Base-by-base conservation (phyloP, 768 basidiomycete species). In the Suillus discolor region DNA sequence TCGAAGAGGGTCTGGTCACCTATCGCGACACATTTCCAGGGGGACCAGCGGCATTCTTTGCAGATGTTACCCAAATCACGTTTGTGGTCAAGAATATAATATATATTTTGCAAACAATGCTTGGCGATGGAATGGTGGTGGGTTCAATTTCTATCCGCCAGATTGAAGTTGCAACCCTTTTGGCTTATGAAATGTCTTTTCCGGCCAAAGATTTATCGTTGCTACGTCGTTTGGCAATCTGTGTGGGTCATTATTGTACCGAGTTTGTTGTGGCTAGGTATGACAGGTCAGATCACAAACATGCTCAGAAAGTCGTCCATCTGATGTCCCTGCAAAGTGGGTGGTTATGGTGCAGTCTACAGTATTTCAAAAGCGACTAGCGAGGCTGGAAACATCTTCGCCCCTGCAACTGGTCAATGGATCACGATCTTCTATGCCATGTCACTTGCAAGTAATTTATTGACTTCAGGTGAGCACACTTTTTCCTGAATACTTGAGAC, bases 71-170 rank as follows among this genome's bases (percentile, higher is more conserved):
- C 44, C 63, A 76, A 53, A 62, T 53, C 4, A 72, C 72, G 0
- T 71, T 71, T 60, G 62, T 73, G 20, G 69, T 71, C 62, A 74
- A 75, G 54, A 72, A 69, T 57, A 64, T 49, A 2, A 59, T 75
- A 5, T 72, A 70, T 36, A 61, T 15, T 20, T 4, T 71, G 15
- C 62, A 71, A 57, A 63, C 65, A 4, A 38, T 63, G 6, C 18
- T 66, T 15, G 42, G 42, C 16, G 62, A 66, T 47, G 62, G 28
- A 0, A 41, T 63, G 9, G n/a, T 63, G 6, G 62, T 63, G 28
- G 20, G 54, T 63, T 23, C 53, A 9, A n/a, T 41, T 28, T 45
- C 2, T 38, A 13, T 39, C 11, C 4, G 2, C 4, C 7, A n/a
- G 31, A 16, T 42, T n/a, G n/a, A n/a, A n/a, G n/a, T n/a, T 47